Evolutionary conservation across 129 eudicot species (phyloP).

Genomic region (Pseudognaphalium luteoalbum): DNA sequence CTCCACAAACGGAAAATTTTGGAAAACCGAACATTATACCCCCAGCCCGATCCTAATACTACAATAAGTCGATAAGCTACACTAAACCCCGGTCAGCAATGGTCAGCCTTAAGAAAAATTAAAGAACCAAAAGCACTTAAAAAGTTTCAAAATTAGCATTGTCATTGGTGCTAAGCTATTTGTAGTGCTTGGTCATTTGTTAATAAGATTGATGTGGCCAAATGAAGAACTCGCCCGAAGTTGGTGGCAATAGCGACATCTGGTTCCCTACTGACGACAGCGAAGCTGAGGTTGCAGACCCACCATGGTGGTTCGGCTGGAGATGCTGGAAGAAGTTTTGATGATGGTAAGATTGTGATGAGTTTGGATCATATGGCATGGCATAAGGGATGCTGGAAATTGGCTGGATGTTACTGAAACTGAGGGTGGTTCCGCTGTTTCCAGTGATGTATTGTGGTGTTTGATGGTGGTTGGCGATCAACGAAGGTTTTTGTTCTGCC

Average conservation of each 20-base stretch:
- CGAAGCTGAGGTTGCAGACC: slow-evolving; percentile 38
- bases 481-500: slow-evolving; percentile 48
- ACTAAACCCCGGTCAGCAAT: slow-evolving; percentile 39
- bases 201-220: slow-evolving; percentile 78
- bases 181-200: slow-evolving; percentile 23
- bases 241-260: slow-evolving; percentile 44
- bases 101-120: slow-evolving; percentile 28
- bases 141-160: slow-evolving; percentile 39
- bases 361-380: slow-evolving; percentile 52
- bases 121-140: slow-evolving; percentile 18
- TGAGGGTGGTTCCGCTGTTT: slow-evolving; percentile 41
- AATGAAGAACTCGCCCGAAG: slow-evolving; percentile 61
- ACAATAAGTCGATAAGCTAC: slow-evolving; percentile 32
- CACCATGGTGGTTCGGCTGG: slow-evolving; percentile 25
- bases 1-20: slow-evolving; percentile 22
- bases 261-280: slow-evolving; percentile 37
- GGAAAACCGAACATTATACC: slow-evolving; percentile 29
- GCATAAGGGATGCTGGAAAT: slow-evolving; percentile 36
- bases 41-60: slow-evolving; percentile 40
- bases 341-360: slow-evolving; percentile 45
- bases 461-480: slow-evolving; percentile 23
- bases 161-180: slow-evolving; percentile 33
- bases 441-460: slow-evolving; percentile 36
- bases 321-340: slow-evolving; percentile 64
- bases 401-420: slow-evolving; percentile 48